Evolutionary conservation across 306 rosid genomes (phyloP).

Genomic region (Cucumis sativus): DNA sequence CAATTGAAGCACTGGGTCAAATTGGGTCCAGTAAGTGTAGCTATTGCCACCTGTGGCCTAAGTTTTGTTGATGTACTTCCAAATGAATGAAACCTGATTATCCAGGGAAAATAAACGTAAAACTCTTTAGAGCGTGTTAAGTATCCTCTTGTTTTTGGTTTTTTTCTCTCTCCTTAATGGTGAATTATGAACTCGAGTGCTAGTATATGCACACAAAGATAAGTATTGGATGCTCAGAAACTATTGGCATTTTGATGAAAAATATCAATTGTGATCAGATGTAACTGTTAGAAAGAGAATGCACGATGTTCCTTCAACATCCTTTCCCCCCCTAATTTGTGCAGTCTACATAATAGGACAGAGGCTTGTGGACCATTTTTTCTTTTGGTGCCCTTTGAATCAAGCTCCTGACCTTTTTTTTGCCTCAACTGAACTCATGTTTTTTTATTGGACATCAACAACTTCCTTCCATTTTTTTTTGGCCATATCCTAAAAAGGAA

Average conservation of each 20-base stretch:
- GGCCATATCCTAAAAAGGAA: not conserved
- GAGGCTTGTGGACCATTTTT: not conserved
- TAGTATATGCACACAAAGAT: not conserved
- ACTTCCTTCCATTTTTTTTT: not conserved
- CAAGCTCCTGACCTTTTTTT: not conserved
- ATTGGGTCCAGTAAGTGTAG: conserved; percentile 80
- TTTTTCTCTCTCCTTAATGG: not conserved
- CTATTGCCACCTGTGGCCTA: not conserved
- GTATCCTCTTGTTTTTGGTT: not conserved
- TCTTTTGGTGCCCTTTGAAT: not conserved
- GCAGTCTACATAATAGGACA: not conserved
- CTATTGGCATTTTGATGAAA: not conserved
- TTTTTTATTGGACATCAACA: not conserved
- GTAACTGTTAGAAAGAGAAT: not conserved
- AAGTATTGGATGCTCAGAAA: not conserved
- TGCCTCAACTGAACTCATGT: not conserved
- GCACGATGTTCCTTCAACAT: not conserved
- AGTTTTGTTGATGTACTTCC: not conserved
- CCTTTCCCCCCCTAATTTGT: not conserved
- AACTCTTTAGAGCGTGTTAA: not conserved
- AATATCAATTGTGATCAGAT: not conserved
- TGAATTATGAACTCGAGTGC: not conserved
- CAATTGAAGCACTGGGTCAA: conserved; percentile 84
- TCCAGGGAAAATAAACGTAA: not conserved
- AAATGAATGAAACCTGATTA: not conserved